A percentile compares a stretch with the other conserved stretches of the same genome.
Evolutionary conservation across 495 filamentous ascomycete genomes (phyloP).

Genomic region (Lophiostoma macrostomum): DNA sequence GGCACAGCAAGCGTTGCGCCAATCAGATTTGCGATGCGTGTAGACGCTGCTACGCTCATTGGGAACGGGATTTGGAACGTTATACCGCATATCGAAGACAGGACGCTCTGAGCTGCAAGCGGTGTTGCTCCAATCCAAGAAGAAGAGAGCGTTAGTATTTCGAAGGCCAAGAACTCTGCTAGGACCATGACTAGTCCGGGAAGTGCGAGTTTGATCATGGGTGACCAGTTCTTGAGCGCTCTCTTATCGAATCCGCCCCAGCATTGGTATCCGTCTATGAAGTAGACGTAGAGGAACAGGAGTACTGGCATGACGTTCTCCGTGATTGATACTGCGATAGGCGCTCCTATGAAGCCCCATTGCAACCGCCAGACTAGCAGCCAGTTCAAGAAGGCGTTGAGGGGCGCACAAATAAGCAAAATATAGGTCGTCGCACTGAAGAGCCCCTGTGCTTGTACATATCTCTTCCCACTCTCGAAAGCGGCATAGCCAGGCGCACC

Average conservation of each 20-base stretch:
- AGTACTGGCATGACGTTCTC: slow-evolving; percentile 76
- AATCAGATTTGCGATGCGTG: slow-evolving; percentile 45
- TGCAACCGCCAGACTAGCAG: slow-evolving; percentile 68
- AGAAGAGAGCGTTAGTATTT: slow-evolving; percentile 54
- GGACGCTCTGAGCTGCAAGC: slow-evolving; percentile 64
- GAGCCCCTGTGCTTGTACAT: slow-evolving; percentile 68
- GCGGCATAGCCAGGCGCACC: slow-evolving; percentile 67
- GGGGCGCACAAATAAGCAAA: slow-evolving; percentile 61
- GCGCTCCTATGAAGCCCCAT: slow-evolving; percentile 80
- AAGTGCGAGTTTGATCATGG: slow-evolving; percentile 80
- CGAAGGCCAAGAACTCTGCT: slow-evolving; percentile 74
- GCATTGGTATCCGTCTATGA: slow-evolving; percentile 56
- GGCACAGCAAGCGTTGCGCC: slow-evolving; percentile 40
- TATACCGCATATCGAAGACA: slow-evolving; percentile 47
- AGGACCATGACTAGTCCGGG: slow-evolving; percentile 90
- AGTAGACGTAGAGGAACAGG: slow-evolving; percentile 67
- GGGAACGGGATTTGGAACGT: slow-evolving; percentile 45
- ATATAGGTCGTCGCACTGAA: slow-evolving; percentile 67
- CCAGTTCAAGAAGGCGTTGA: slow-evolving; percentile 67
- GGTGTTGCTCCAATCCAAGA: slow-evolving; percentile 48
- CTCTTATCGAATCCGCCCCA: slow-evolving; percentile 76
- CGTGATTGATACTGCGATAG: slow-evolving; percentile 77
- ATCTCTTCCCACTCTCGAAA: slow-evolving; percentile 70
- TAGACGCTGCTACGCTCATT: slow-evolving; percentile 40
- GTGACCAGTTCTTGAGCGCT: slow-evolving; percentile 77